Percentiles rank a stretch among this genome's conserved stretches.
These are phyloP conservation scores for Colletotrichum sp. DNA, from an alignment of 2,329 filamentous ascomycete species.

Conservation along the genomic window DNA sequence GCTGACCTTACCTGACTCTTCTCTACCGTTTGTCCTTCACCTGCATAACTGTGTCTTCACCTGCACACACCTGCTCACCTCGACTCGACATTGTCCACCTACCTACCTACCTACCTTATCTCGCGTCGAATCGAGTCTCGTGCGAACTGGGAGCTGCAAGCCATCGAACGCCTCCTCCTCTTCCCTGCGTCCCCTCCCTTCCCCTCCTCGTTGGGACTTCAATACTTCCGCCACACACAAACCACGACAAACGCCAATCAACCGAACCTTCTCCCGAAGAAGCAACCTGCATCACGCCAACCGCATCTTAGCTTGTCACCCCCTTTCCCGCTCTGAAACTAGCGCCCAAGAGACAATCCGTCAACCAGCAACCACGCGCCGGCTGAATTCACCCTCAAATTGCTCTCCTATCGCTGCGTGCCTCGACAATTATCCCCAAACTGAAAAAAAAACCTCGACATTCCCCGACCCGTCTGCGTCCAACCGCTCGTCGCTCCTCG, in stretches of 20 bases:
- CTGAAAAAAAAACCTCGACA: not conserved
- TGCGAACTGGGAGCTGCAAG: not conserved
- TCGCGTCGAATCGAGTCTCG: not conserved
- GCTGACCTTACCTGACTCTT: not conserved
- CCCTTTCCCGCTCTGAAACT: not conserved
- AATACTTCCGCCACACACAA: not conserved
- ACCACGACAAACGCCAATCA: not conserved
- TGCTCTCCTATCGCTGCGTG: not conserved
- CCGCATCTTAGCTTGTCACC: not conserved
- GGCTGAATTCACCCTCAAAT: not conserved
- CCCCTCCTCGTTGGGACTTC: not conserved
- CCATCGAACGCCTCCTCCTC: not conserved
- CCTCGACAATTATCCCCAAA: not conserved
- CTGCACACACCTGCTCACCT: not conserved
- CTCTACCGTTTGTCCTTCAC: not conserved
- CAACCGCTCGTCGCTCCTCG: not conserved
- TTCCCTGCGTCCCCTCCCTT: not conserved
- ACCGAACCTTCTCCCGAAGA: not conserved
- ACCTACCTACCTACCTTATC: not conserved
- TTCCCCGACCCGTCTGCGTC: not conserved
- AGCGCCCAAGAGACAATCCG: not conserved
- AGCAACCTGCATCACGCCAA: not conserved
- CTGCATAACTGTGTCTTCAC: not conserved
- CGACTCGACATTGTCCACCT: not conserved
- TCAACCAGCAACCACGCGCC: not conserved